Conservation (phyloP, 768 basidiomycete genomes). For the Boletus sensibilis region DNA sequence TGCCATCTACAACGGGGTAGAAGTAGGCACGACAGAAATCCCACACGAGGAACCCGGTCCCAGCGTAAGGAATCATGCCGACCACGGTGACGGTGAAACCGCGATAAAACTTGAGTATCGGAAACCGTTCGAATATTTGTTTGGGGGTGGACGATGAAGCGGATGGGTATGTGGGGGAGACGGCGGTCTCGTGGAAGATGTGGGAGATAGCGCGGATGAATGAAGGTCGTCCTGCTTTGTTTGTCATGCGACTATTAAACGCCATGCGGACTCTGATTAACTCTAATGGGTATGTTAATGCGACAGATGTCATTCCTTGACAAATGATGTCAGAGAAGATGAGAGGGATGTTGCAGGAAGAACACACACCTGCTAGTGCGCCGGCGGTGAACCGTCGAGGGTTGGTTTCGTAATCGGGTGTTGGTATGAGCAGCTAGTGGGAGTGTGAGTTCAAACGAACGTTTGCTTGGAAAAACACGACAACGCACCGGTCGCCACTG, state of each 20-base stretch:
- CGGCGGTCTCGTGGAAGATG: slow-evolving; percentile 69
- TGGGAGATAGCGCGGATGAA: slow-evolving; percentile 54
- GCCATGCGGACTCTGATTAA: slow-evolving; percentile 95
- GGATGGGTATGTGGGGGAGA: slow-evolving; percentile 21
- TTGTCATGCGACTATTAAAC: slow-evolving; percentile 41
- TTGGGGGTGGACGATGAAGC: slow-evolving; percentile 19
- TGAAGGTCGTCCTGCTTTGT: slow-evolving; percentile 42
- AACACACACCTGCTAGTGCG: slow-evolving; percentile 71
- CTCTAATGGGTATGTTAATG: slow-evolving; percentile 94
- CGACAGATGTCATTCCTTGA: slow-evolving; percentile 81
- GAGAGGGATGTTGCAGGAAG: not conserved
- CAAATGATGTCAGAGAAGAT: not conserved
- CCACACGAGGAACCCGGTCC: slow-evolving; percentile 92
- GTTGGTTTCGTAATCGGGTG: slow-evolving; percentile 73
- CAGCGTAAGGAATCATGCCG: slow-evolving; percentile 95
- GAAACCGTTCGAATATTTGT: slow-evolving; percentile 56
- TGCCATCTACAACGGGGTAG: slow-evolving; percentile 45
- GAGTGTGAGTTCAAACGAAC: not conserved
- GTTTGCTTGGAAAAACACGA: not conserved
- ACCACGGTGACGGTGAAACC: slow-evolving; percentile 91
- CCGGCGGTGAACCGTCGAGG: slow-evolving; percentile 81
- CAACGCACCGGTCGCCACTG: slow-evolving; percentile 68
- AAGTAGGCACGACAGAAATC: slow-evolving; percentile 67
- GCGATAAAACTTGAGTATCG: slow-evolving; percentile 89
- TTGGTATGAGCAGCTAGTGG: slow-evolving; percentile 80